These are phyloP conservation scores for Nyssa sinensis DNA, from an alignment of 148 eudicot genomes.

Conservation along the genomic window DNA sequence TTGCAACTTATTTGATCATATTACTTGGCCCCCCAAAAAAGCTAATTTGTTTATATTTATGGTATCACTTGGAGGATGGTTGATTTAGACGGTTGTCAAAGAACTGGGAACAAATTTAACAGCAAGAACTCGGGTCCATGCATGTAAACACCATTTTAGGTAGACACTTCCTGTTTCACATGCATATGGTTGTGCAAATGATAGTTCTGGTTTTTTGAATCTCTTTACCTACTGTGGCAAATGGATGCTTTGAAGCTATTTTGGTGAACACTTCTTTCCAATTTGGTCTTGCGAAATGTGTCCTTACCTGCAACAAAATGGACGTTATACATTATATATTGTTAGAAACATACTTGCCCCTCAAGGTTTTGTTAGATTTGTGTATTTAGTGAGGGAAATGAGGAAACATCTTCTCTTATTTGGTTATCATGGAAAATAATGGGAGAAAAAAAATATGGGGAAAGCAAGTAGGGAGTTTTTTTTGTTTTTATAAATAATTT, in stretches of 20 bases:
- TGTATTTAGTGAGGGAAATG: too few relatives aligned
- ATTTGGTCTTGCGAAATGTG: constrained; percentile 96
- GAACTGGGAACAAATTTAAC: not conserved
- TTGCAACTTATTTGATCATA: too few relatives aligned
- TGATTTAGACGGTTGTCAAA: not conserved
- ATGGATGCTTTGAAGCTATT: constrained; percentile 74
- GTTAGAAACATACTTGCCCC: not conserved
- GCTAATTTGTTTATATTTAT: not conserved
- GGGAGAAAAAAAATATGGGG: too few relatives aligned
- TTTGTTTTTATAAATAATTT: too few relatives aligned
- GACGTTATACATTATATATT: not conserved
- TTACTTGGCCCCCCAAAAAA: not conserved
- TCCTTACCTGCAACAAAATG: constrained; percentile 73
- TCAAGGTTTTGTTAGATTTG: too few relatives aligned
- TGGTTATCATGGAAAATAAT: too few relatives aligned
- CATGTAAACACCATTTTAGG: not conserved
- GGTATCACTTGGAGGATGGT: not conserved
- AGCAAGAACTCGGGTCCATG: not conserved
- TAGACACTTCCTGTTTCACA: not conserved
- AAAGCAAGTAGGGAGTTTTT: too few relatives aligned
- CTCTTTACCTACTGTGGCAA: constrained; percentile 73
- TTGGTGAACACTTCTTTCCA: constrained; percentile 88
- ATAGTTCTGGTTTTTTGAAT: not conserved
- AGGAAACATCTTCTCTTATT: too few relatives aligned
- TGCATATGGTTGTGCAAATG: not conserved